Evolutionary conservation across 148 eudicot species (phyloP), one percentile per base, ranked within the genome.

Genomic region (Salicornia ramosissima): DNA sequence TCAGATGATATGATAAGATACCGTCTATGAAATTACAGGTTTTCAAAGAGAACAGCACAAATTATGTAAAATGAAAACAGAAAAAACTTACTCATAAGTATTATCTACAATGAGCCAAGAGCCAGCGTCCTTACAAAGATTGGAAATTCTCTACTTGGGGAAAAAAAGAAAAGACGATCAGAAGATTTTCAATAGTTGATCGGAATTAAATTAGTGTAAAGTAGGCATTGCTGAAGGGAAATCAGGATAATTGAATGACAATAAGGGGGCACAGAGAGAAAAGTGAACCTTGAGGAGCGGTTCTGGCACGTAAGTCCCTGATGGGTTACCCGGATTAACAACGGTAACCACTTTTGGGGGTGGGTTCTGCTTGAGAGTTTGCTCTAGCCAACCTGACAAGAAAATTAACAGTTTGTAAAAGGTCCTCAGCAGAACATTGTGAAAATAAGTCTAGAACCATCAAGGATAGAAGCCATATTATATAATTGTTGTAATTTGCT

Each of bases 241-340:
- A 42, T 42, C 26, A 43, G 50, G 24, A 36, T 65, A 30, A 36
- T 65, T 7, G 2, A 21, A 39, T 45, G 51, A 61, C 18, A 19
- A 15, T 67, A 49, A n/a, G 14, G n/a, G 25, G 47, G 33, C 26
- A 61, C 15, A 31, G 63, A 70, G 52, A 78, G 56, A 81, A 73
- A 79, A 43, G 71, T 50, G 58, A 55, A 95, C 99, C 99, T 86
- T 85, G 65, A 95, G 97, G 64, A 95, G 91, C 68, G 88, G 79
- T 51, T 86, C 93, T 6, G 99, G 99, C 45, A 95, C 86, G 78
- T 91, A 95, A 19, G 99, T 95, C 76, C 99, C 99, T 42, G 99
- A 91, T 16, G 99, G 99, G 47, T 95, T 95, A 55, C 99, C 99
- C 21, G 99, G 99, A 84, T 95, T 95, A 68, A 95, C 99, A 73